These are phyloP conservation scores for Lyophyllum decastes DNA, from an alignment of 768 basidiomycete genomes.

Conservation along the genomic window DNA sequence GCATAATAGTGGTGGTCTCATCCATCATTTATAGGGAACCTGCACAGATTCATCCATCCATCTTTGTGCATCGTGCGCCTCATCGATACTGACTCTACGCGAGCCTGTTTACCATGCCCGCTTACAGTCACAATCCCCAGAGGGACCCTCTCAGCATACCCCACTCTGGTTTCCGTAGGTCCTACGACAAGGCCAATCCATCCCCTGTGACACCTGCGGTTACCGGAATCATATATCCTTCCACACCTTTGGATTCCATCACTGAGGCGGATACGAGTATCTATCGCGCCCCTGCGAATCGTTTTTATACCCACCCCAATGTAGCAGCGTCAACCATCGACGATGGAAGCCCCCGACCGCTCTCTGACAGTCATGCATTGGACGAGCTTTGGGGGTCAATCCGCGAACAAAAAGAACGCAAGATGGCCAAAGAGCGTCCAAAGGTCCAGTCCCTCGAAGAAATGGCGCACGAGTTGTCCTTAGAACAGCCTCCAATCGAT, in stretches of 20 bases:
- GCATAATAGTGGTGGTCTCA: slow-evolving; percentile 8
- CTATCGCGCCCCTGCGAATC: slow-evolving; percentile 20
- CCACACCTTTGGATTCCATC: slow-evolving; percentile 35
- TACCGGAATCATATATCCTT: slow-evolving; percentile 49
- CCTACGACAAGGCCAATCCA: slow-evolving; percentile 24
- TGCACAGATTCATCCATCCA: slow-evolving; percentile 11
- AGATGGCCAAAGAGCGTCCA: slow-evolving; percentile 66
- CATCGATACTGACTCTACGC: slow-evolving; percentile 9
- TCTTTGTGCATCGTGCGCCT: slow-evolving; percentile 6
- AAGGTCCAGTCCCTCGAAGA: slow-evolving; percentile 73
- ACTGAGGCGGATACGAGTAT: slow-evolving; percentile 35
- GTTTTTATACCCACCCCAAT: slow-evolving; percentile 39
- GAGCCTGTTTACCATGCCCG: slow-evolving; percentile 17
- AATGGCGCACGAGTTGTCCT: slow-evolving; percentile 34
- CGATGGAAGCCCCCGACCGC: slow-evolving; percentile 37
- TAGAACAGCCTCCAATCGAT: slow-evolving; percentile 35
- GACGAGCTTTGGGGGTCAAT: slow-evolving; percentile 69
- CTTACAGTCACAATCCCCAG: slow-evolving; percentile 23
- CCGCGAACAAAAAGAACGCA: slow-evolving; percentile 62
- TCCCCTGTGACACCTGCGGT: slow-evolving; percentile 48
- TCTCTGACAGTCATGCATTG: slow-evolving; percentile 42
- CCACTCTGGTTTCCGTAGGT: slow-evolving; percentile 13
- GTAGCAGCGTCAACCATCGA: slow-evolving; percentile 44
- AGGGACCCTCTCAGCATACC: slow-evolving; percentile 25
- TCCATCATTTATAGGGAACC: slow-evolving; percentile 14